Base-by-base conservation (phyloP, 2,329 filamentous ascomycete species). In the Ophiosphaerella herpotricha region DNA sequence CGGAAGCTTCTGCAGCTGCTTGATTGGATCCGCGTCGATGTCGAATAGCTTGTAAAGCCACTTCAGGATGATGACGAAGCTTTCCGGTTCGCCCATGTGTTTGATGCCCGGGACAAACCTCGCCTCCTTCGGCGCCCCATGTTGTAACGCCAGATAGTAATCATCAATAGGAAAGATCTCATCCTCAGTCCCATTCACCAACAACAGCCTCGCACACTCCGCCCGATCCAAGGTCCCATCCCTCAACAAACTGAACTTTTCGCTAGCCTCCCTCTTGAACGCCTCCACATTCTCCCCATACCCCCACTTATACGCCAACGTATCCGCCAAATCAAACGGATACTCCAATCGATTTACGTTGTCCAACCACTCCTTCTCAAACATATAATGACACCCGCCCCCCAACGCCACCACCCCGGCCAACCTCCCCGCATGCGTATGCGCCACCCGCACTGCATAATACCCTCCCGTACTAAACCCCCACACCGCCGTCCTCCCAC, bases 101-200 rank as follows among this genome's bases (percentile, higher is more conserved):
- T 78, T 79, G 9, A 62, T 65, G 0, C 68, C 71, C 2, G 64
- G 46, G 0, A 80, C 73, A 48, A 80, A 79, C 21, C 73, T 71
- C 34, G 73, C 80, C 60, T 81, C 76, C 68, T 85, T 85, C 1
- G 80, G 77, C 16, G 71, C 62, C 0, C 81, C 82, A 63, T 81
- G 77, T 58, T 78, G 73, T 39, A 85, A 58, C 23, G 80, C 79
- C 35, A 85, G 65, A 56, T 82, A 81, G 48, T 82, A 80, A 58
- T 85, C 83, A 58, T 85, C 83, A 39, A 85, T 81, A 0, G 83
- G 83, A 67, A 85, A 85, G 40, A 85, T 84, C 71, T 84, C 82
- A 60, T 85, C 83, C 26, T 81, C 76, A 1, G 78, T 80, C 0
- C 83, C 80, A 57, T 85, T 85, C 7, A 85, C 82, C 5, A 85